Evolutionary conservation across 495 filamentous ascomycete genomes (phyloP).

Genomic region (Articulospora tetracladia): DNA sequence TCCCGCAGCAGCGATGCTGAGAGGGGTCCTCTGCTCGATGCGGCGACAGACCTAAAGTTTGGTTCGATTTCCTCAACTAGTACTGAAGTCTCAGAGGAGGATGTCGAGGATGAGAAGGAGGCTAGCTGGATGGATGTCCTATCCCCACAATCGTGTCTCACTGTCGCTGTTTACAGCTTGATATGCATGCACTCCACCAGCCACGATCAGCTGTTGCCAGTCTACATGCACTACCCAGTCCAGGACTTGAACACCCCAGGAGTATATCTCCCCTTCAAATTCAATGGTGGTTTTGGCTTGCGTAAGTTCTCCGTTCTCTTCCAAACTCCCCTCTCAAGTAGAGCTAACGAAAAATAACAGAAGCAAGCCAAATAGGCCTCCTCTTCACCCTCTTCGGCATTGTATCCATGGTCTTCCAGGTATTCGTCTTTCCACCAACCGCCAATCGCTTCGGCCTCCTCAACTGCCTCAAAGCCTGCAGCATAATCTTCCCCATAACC

Average conservation of each 20-base stretch:
- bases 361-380: not conserved
- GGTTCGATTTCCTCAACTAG: not conserved
- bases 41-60: not conserved
- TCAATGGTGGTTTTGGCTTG: not conserved
- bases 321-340: not conserved
- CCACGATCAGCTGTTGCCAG: not conserved
- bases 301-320: not conserved
- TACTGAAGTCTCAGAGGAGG: not conserved
- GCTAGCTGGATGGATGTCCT: not conserved
- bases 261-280: not conserved
- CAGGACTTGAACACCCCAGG: not conserved
- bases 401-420: not conserved
- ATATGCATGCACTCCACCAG: not conserved
- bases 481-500: not conserved
- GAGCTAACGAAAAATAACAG: conserved; percentile 1
- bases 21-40: not conserved
- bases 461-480: not conserved
- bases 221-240: not conserved
- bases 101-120: not conserved
- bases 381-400: not conserved
- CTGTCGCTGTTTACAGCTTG: not conserved
- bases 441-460: not conserved
- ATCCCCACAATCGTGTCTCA: not conserved
- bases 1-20: not conserved
- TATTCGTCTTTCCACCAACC: not conserved